Evolutionary conservation across 208 protist species (phyloP).

Genomic region (Trypanosoma caninum): DNA sequence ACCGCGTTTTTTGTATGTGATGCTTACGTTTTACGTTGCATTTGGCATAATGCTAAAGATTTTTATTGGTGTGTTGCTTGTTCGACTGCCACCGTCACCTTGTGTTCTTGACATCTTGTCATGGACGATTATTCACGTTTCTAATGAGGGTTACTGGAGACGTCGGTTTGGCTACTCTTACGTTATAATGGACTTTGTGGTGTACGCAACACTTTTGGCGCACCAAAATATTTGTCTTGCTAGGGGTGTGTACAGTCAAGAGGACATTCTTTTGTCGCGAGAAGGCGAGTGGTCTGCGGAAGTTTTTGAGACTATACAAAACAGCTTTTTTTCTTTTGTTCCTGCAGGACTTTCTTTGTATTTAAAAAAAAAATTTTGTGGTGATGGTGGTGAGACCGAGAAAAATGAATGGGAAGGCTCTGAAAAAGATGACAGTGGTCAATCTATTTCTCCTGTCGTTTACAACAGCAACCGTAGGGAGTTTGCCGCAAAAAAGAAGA

Average conservation of each 20-base stretch:
- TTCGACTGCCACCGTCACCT: conserved; percentile 15
- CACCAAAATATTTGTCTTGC: conserved; percentile 32
- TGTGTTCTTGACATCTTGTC: conserved; percentile 14
- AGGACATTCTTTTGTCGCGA: conserved; percentile 22
- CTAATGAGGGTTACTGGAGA: conserved; percentile 1
- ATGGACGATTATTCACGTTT: conserved; percentile 27
- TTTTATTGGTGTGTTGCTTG: conserved; percentile 17
- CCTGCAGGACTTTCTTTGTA: neutral
- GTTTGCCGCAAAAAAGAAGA: neutral
- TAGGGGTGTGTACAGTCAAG: conserved; percentile 34
- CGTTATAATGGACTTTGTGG: conserved; percentile 33
- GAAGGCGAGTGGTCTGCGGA: neutral
- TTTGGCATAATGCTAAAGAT: conserved; percentile 44
- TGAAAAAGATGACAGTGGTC: neutral
- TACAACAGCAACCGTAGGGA: neutral
- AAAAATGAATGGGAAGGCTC: neutral
- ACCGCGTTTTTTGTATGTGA: conserved; percentile 31
- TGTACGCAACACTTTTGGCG: conserved; percentile 26
- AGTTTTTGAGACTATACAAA: too few relatives aligned
- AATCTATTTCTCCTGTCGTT: neutral
- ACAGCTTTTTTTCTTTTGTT: neutral
- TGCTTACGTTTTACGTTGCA: conserved; percentile 29
- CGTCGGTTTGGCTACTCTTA: conserved; percentile 18
- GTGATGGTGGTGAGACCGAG: neutral
- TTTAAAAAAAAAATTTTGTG: neutral